phyloP scores from a whole-genome alignment of 495 filamentous ascomycete species.

The Emericellopsis terricola region DNA sequence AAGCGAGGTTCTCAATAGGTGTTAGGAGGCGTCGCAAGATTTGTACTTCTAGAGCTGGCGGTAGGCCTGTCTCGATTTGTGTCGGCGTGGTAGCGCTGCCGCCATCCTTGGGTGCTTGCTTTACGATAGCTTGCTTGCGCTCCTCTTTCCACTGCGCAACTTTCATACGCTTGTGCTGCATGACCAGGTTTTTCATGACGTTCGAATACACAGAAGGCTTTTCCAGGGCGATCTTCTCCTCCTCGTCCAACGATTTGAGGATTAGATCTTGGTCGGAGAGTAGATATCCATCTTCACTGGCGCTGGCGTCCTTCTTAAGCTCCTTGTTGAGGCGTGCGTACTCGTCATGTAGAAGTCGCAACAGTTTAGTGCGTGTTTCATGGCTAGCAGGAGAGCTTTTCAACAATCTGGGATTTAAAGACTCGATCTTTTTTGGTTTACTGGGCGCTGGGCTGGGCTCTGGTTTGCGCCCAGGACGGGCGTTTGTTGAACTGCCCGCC shows the following conservation, averaged over 20 bases:
- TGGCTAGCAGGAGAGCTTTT: slow-evolving; percentile 53
- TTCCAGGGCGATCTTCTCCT: slow-evolving; percentile 55
- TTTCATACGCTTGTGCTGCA: slow-evolving; percentile 53
- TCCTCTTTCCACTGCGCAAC: slow-evolving; percentile 45
- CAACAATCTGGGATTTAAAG: slow-evolving; percentile 68
- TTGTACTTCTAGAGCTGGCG: slow-evolving; percentile 43
- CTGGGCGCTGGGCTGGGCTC: neutral
- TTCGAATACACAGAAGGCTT: slow-evolving; percentile 57
- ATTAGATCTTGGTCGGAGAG: slow-evolving; percentile 56
- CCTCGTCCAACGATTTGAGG: slow-evolving; percentile 62
- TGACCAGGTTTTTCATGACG: slow-evolving; percentile 61
- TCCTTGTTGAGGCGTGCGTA: slow-evolving; percentile 56
- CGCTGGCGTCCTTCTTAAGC: slow-evolving; percentile 28
- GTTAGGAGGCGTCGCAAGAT: slow-evolving; percentile 42
- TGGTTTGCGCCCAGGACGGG: neutral
- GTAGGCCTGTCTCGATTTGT: slow-evolving; percentile 48
- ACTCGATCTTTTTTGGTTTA: slow-evolving; percentile 21
- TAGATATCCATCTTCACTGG: slow-evolving; percentile 24
- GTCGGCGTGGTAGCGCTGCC: slow-evolving; percentile 5
- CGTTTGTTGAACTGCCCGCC: neutral
- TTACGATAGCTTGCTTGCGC: no score
- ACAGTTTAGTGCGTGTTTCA: slow-evolving; percentile 41
- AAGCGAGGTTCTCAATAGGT: slow-evolving; percentile 35
- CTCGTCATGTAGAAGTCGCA: slow-evolving; percentile 58
- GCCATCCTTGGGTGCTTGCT: slow-evolving; percentile 16